phyloP scores from a whole-genome alignment of 371 early-diverging fungal species.

The Haplosporangium sp. region DNA sequence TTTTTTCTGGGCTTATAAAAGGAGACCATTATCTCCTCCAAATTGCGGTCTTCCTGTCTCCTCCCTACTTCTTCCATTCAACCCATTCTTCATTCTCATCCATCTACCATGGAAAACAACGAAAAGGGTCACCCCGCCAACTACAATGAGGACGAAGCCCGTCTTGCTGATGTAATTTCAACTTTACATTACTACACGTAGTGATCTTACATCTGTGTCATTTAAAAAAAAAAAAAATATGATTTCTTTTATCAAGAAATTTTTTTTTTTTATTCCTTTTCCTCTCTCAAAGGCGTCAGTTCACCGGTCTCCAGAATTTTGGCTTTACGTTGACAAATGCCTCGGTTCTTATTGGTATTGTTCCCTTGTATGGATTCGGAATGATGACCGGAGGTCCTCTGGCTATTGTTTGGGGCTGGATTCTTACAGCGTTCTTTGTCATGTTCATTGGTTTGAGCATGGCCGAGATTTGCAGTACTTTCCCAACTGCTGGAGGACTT shows the following conservation, averaged over 20 bases:
- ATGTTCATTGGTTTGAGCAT: conserved; percentile 74
- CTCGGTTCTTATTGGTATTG: conserved; percentile 47
- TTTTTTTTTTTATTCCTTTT: too few relatives aligned
- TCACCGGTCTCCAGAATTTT: conserved; percentile 55
- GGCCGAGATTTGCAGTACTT: conserved; percentile 83
- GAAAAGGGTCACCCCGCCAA: conserved; percentile 49
- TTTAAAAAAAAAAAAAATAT: too few relatives aligned
- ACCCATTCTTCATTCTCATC: not conserved
- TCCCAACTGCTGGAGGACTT: conserved; percentile 77
- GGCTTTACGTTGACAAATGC: conserved; percentile 52
- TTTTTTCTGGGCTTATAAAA: too few relatives aligned
- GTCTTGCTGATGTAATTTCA: conserved; percentile 42
- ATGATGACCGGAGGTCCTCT: conserved; percentile 74
- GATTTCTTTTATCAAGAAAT: too few relatives aligned
- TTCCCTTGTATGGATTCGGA: conserved; percentile 67
- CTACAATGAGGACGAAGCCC: conserved; percentile 56
- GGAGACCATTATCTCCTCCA: too few relatives aligned
- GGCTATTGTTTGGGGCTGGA: conserved; percentile 79
- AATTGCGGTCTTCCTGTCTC: too few relatives aligned
- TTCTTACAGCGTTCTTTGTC: conserved; percentile 66
- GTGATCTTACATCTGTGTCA: too few relatives aligned
- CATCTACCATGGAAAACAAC: conserved; percentile 34
- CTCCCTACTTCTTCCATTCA: too few relatives aligned
- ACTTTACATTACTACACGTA: not conserved
- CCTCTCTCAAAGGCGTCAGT: conserved; percentile 32